Evolutionary conservation across 1,284 basidiomycete species (phyloP), one percentile per base, ranked within the genome.

Genomic region (Rhodotorula sp.): DNA sequence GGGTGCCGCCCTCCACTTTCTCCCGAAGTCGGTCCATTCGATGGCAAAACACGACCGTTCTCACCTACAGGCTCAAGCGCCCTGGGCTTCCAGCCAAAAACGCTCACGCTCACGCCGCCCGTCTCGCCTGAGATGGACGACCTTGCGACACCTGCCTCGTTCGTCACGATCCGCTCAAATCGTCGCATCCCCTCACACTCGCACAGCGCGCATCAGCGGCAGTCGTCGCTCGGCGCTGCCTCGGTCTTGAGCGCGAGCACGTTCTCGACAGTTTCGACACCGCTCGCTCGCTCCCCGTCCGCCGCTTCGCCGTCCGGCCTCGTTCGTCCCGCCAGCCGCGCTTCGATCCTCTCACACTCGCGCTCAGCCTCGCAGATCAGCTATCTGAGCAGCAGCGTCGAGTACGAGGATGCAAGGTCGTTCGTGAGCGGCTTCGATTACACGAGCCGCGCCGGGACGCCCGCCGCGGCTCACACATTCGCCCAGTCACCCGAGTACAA

Each of bases 61-160:
- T 41, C 42, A 0, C 45, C 54, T 13, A 25, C 52, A 12, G 45
- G 52, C 42, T 27, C 71, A 10, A 44, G 58, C 55, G 13, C 61
- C 44, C 45, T 27, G 19, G 53, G 61, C 34, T 73, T 74, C 58
- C 53, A 54, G 9, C 73, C 73, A 4, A 70, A 67, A 19, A 44
- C 61, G 0, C 59, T 73, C 46, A 64, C 57, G 2, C 71, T 75
- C 46, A 71, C 74, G 7, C 71, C 68, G 23, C 73, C 73, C 25
- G 55, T 65, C 25, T 53, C 64, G 16, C 67, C 67, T 41, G 73
- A 69, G 3, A 9, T 52, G 44, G 41, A 21, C 56, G 13, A 54
- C 44, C 46, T 12, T 7, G 4, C 23, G 16, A 48, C 48, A 9
- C 42, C 48, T 16, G 41, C 44, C 34, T 54, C 61, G 10, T 61